phyloP scores from a whole-genome alignment of 257 asterid genomes.

The Solanum piurae region DNA sequence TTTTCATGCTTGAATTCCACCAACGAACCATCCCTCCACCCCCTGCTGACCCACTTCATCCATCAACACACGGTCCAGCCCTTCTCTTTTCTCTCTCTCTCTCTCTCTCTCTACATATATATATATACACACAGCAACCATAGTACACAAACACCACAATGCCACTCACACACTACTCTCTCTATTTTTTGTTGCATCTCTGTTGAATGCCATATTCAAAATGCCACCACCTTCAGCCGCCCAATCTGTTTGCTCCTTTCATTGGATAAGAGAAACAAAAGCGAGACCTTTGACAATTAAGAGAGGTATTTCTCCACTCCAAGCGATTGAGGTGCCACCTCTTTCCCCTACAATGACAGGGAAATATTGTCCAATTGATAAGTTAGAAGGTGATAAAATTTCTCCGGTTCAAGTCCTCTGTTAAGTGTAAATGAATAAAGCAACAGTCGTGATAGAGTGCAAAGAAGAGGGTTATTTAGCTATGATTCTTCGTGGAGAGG shows the following conservation, averaged over 20 bases:
- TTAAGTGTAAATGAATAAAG: neutral
- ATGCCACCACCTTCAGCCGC: neutral
- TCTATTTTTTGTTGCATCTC: neutral
- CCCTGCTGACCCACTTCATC: neutral
- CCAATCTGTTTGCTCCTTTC: neutral
- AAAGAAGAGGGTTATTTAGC: neutral
- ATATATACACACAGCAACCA: neutral
- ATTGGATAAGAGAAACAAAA: neutral
- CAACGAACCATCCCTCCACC: neutral
- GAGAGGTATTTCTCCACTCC: neutral
- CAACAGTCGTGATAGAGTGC: neutral
- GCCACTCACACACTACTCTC: neutral
- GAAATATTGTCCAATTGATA: neutral
- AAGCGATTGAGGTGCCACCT: neutral
- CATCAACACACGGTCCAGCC: neutral
- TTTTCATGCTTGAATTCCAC: neutral
- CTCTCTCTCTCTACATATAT: neutral
- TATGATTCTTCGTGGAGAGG: neutral
- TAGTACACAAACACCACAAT: neutral
- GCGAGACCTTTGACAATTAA: neutral
- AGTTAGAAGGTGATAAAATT: neutral
- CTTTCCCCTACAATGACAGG: neutral
- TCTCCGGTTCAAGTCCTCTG: neutral
- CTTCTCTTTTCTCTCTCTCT: neutral
- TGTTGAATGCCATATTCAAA: neutral